These are phyloP conservation scores for Arachnopeziza araneosa DNA, from an alignment of 2,329 filamentous ascomycete genomes.

Conservation along the genomic window DNA sequence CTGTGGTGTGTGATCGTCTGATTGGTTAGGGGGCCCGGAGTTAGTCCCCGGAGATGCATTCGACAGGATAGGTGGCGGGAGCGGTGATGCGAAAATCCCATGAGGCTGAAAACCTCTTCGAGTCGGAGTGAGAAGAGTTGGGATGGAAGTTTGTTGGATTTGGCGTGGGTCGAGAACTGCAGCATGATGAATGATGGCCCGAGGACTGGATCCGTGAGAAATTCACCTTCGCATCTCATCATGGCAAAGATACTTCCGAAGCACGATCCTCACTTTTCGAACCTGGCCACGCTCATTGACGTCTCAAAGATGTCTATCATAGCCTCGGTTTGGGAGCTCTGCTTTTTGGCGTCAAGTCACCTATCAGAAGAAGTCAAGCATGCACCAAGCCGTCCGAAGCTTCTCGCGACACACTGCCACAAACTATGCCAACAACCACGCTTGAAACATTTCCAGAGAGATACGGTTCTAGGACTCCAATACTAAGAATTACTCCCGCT, in stretches of 20 bases:
- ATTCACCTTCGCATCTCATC: background rate
- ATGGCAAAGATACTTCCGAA: background rate
- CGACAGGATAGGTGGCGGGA: background rate
- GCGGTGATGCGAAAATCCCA: background rate
- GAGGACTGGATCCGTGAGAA: no score
- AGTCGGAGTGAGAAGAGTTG: background rate
- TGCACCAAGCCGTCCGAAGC: no score
- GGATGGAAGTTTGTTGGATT: background rate
- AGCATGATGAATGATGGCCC: background rate
- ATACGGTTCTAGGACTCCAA: no score
- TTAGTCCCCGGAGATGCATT: background rate
- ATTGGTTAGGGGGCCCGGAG: background rate
- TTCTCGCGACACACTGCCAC: no score
- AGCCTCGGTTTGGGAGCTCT: no score
- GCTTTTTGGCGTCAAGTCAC: no score
- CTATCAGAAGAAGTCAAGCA: no score
- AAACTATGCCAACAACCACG: no score
- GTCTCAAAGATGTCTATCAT: no score
- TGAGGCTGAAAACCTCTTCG: slow-evolving; percentile 6
- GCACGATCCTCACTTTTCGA: background rate
- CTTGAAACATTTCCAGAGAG: no score
- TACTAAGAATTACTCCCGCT: no score
- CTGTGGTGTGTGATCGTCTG: background rate
- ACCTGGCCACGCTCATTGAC: no score
- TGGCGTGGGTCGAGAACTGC: background rate